phyloP scores from a whole-genome alignment of 768 basidiomycete genomes.

The Lactifluus pinguis region DNA sequence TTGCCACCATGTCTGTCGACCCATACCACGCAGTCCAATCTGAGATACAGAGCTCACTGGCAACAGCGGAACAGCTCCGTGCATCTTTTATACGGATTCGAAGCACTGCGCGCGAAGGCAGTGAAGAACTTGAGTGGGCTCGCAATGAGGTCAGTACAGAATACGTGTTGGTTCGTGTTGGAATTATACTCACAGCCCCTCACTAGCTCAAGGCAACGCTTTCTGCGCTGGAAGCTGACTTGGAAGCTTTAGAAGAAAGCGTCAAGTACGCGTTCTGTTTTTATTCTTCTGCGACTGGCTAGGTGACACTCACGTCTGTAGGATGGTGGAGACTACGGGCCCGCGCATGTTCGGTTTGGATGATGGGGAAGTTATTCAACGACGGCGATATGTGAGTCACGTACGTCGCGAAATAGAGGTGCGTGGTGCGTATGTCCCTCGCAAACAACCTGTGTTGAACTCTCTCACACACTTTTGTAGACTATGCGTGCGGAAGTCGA shows the following conservation, averaged over 20 bases:
- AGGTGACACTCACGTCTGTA: conserved; percentile 23
- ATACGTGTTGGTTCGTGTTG: too few relatives aligned
- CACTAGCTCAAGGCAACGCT: conserved; percentile 62
- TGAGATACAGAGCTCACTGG: conserved; percentile 70
- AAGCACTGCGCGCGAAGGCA: conserved; percentile 61
- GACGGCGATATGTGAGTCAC: conserved; percentile 67
- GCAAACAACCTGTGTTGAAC: neutral
- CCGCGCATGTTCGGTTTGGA: conserved; percentile 78
- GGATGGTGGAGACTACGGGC: conserved; percentile 81
- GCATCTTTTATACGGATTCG: conserved; percentile 73
- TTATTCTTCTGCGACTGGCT: neutral
- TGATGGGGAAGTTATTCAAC: conserved; percentile 62
- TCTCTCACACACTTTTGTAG: conserved; percentile 31
- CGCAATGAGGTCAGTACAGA: conserved; percentile 52
- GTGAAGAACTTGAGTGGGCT: conserved; percentile 75
- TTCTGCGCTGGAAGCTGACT: conserved; percentile 70
- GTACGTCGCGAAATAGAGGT: conserved; percentile 78
- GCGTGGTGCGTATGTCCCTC: conserved; percentile 24
- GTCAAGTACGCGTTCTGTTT: conserved; percentile 52
- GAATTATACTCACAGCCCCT: neutral
- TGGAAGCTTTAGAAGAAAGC: conserved; percentile 91
- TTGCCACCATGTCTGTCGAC: conserved; percentile 52
- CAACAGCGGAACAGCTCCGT: conserved; percentile 59
- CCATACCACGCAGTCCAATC: conserved; percentile 83
- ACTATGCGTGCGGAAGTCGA: conserved; percentile 63